Evolutionary conservation across 208 protist genomes (phyloP).

Genomic region (Leptomonas seymouri): DNA sequence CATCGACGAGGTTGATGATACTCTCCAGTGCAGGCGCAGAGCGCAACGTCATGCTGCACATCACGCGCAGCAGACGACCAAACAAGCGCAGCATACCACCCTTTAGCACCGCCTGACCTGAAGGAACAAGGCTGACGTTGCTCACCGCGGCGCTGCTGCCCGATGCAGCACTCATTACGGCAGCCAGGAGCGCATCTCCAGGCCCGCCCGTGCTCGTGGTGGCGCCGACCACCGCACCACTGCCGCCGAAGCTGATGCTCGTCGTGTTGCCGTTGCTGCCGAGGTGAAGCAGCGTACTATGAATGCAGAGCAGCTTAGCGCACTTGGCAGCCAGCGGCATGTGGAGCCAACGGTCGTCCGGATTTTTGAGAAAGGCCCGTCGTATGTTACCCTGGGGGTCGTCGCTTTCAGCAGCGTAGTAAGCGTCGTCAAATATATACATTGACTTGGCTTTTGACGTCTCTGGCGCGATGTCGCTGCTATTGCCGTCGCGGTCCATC

Average conservation of each 20-base stretch:
- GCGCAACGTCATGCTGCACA: slow-evolving; percentile 67
- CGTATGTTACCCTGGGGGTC: slow-evolving; percentile 32
- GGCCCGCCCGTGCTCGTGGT: slow-evolving; percentile 14
- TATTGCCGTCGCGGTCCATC: neutral
- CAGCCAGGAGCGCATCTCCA: slow-evolving; percentile 22
- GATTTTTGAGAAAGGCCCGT: slow-evolving; percentile 35
- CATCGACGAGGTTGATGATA: slow-evolving; percentile 44
- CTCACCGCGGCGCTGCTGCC: slow-evolving; percentile 3
- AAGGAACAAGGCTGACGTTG: neutral
- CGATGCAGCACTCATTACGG: slow-evolving; percentile 12
- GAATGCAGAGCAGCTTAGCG: slow-evolving; percentile 58
- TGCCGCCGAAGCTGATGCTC: slow-evolving; percentile 12
- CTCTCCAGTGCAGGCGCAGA: slow-evolving; percentile 32
- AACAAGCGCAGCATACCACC: slow-evolving; percentile 86
- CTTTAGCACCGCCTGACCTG: slow-evolving; percentile 15
- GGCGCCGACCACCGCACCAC: slow-evolving; percentile 11
- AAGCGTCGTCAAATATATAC: slow-evolving; percentile 4
- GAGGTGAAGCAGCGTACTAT: slow-evolving; percentile 58
- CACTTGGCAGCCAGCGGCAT: slow-evolving; percentile 63
- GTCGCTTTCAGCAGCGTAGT: slow-evolving; percentile 21
- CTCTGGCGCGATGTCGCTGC: neutral
- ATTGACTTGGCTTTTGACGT: neutral
- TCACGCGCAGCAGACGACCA: slow-evolving; percentile 69
- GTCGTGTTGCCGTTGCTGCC: slow-evolving; percentile 41
- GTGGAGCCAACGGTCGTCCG: slow-evolving; percentile 85